Evolutionary conservation across 139 green algal species (phyloP).

Genomic region (Closterium sp.): DNA sequence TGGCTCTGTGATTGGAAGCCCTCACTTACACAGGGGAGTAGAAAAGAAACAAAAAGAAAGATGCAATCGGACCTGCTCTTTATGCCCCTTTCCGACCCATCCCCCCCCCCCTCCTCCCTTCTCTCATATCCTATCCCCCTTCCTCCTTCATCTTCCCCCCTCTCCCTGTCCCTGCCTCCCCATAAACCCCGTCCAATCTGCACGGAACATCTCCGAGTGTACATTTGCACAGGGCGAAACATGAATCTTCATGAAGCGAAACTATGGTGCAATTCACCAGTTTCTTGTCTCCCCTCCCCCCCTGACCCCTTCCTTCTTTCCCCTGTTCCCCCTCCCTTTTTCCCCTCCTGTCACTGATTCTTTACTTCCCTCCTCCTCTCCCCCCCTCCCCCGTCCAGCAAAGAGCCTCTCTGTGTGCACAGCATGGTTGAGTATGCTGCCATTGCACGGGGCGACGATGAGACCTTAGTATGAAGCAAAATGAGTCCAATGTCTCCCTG

Average conservation of each 20-base stretch:
- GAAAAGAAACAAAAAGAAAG: neutral
- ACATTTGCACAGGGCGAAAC: slow-evolving; percentile 56
- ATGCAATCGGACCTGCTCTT: neutral
- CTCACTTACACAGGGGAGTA: neutral
- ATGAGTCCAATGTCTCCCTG: neutral
- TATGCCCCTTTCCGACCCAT: neutral
- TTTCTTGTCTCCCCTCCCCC: neutral
- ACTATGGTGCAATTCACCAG: no score
- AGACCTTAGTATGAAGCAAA: slow-evolving; percentile 59
- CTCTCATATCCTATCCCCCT: neutral
- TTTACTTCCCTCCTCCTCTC: neutral
- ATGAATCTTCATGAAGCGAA: slow-evolving; percentile 57
- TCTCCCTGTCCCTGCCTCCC: neutral
- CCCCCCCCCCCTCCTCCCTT: neutral
- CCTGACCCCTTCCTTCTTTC: neutral
- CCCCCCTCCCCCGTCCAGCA: neutral
- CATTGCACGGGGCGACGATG: slow-evolving; percentile 54
- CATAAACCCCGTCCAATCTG: no score
- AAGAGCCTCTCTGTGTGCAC: slow-evolving; percentile 44
- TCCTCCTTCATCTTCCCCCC: neutral
- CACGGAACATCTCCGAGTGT: no score
- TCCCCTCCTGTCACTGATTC: neutral
- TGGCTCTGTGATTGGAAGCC: neutral
- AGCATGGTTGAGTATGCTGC: slow-evolving; percentile 59
- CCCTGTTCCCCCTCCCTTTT: neutral